Conservation (phyloP, 257 asterid genomes). For the Prunella vulgaris region DNA sequence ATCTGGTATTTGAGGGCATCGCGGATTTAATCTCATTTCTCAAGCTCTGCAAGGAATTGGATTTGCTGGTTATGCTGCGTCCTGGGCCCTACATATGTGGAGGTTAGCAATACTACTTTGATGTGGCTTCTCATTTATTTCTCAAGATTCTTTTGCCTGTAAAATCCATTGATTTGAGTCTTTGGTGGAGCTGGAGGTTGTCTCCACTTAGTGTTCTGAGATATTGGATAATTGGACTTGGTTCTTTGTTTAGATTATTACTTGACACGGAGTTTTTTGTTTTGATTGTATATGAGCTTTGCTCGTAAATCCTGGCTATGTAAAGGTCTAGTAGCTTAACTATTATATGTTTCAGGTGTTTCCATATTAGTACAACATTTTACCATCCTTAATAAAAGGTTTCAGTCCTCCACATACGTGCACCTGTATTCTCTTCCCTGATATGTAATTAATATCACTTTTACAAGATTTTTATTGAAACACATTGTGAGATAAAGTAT, state of each 20-base stretch:
- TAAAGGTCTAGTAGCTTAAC: not conserved
- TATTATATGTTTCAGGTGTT: not conserved
- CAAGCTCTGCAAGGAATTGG: conserved; percentile 73
- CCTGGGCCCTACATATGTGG: conserved; percentile 96
- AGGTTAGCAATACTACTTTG: conserved; percentile 46
- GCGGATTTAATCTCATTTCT: conserved; percentile 80
- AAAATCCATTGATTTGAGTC: not conserved
- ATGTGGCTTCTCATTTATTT: conserved; percentile 2
- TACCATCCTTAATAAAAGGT: not conserved
- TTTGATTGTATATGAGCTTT: too few relatives aligned
- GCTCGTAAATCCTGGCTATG: too few relatives aligned
- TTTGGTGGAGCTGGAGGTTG: too few relatives aligned
- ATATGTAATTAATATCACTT: too few relatives aligned
- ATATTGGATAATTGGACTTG: too few relatives aligned
- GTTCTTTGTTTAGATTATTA: too few relatives aligned
- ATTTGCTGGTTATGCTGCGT: conserved; percentile 89
- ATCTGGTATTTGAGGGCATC: conserved; percentile 64
- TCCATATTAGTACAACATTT: not conserved
- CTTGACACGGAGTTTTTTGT: too few relatives aligned
- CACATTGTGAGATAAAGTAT: too few relatives aligned
- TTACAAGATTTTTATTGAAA: too few relatives aligned
- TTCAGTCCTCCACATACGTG: too few relatives aligned
- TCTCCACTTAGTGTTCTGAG: too few relatives aligned
- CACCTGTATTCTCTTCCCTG: too few relatives aligned
- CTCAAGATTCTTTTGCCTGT: not conserved